Base-by-base conservation (phyloP, 2,329 filamentous ascomycete species). In the Scopulariopsis brevicaulis region DNA sequence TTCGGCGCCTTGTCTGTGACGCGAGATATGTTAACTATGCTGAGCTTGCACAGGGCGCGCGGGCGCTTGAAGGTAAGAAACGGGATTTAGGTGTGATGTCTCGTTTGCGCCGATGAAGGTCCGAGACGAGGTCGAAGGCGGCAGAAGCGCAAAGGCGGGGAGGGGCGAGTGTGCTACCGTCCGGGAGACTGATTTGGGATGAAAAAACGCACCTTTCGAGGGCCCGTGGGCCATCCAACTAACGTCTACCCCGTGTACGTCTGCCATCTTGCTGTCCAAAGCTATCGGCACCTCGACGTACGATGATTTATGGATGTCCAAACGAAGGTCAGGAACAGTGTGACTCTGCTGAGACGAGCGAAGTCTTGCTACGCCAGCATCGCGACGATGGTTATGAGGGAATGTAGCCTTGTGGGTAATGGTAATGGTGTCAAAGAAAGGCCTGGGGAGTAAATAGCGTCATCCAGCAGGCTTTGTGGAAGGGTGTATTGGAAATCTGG, bases 191-290 rank as follows among this genome's bases (percentile, higher is more conserved):
- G 8, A 24, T 6, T 24, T 24, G n/a, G 12, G 46, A 50, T 50
- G 20, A 50, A 24, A 24, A 57, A 59, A 73, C 80, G 72, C 78
- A 89, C 90, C 90, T 86, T 88, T 91, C 62, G 85, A 84, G 65
- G 86, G 83, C 68, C 89, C 87, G 73, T 94, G 88, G 65, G 80
- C 80, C 77, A 95, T 87, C 90, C 90, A 96, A 72, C 87, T 91
- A 68, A 95, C 90, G 73, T 96, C 90, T 67, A 95, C 82, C 64
- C 86, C 86, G 70, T 90, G 85, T 63, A 89, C 82, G 65, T 87
- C 85, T 73, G 93, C 89, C 89, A 93, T 93, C 61, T 54, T 58
- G 55, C 43, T 25, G 15, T 34, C 28, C 6, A 56, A 20, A 22
- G 37, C 37, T 22, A 56, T 22, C 51, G 24, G 25, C 46, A 24